phyloP scores from a whole-genome alignment of 176 grass and related monocot genomes.

The Avena sativa region DNA sequence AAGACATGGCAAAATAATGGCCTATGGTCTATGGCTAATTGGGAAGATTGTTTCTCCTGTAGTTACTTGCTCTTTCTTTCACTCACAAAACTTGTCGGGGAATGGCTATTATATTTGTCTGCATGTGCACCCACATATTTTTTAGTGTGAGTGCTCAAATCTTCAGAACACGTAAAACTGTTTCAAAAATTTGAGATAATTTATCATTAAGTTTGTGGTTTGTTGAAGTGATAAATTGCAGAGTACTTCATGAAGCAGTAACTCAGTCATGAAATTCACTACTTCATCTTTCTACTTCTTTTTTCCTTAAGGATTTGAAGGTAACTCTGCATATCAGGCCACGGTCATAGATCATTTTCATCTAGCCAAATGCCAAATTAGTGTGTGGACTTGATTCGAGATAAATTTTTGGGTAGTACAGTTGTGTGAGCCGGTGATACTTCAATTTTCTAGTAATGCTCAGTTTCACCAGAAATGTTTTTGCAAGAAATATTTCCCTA shows the following conservation, averaged over 20 bases:
- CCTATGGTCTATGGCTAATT: background rate
- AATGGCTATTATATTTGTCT: background rate
- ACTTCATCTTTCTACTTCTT: background rate
- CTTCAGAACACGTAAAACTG: background rate
- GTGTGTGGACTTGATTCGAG: background rate
- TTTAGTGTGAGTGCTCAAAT: background rate
- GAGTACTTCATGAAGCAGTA: background rate
- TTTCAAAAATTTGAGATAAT: background rate
- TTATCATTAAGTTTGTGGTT: background rate
- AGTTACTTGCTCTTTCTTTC: background rate
- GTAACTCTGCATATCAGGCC: background rate
- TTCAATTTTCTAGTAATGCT: background rate
- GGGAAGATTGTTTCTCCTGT: constrained; percentile 16
- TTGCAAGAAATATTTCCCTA: background rate
- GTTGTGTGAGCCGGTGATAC: background rate
- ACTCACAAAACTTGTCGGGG: constrained; percentile 1
- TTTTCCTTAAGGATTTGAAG: background rate
- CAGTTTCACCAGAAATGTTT: background rate
- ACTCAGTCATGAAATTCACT: background rate
- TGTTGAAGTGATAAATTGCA: background rate
- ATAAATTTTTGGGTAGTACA: background rate
- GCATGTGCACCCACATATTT: background rate
- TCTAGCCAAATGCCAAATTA: background rate
- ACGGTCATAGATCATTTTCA: background rate
- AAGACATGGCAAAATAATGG: constrained; percentile 36